Conservation (phyloP, 2,329 filamentous ascomycete species). For the Thielaviopsis ethacetica region DNA sequence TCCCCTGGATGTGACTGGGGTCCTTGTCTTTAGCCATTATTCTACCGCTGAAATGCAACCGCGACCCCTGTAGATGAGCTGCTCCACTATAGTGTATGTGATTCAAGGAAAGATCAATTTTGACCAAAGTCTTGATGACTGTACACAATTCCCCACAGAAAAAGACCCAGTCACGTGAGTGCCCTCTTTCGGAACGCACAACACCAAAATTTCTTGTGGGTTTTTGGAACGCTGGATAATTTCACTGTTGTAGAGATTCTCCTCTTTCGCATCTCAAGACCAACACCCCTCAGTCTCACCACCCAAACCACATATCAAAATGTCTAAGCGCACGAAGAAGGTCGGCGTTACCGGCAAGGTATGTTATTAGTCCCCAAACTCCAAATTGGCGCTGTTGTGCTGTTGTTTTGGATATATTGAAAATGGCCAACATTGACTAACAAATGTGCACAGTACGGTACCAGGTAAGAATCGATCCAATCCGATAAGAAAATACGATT, state of each 20-base stretch:
- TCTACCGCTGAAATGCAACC: neutral
- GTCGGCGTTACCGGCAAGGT: constrained; percentile 71
- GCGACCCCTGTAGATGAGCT: neutral
- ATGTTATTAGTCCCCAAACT: constrained; percentile 17
- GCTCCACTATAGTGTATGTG: neutral
- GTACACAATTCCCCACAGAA: neutral
- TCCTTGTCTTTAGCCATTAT: neutral
- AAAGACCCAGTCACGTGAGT: constrained; percentile 10
- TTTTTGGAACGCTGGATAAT: constrained; percentile 10
- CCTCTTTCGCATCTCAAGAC: constrained; percentile 14
- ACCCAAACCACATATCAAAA: constrained; percentile 38
- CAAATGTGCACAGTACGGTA: constrained; percentile 63
- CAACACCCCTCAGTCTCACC: constrained; percentile 10
- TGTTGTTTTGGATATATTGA: neutral
- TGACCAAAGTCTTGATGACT: constrained; percentile 3
- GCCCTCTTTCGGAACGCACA: constrained; percentile 10
- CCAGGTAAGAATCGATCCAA: constrained; percentile 47
- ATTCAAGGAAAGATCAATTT: neutral
- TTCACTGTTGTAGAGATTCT: constrained; percentile 10
- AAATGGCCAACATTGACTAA: neutral
- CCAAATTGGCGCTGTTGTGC: neutral
- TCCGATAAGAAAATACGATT: neutral
- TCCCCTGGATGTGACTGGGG: constrained; percentile 6
- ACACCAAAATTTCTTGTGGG: constrained; percentile 11
- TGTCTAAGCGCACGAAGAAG: constrained; percentile 94